These are phyloP conservation scores for Gyromitra esculenta DNA, from an alignment of 2,329 filamentous ascomycete species.

Conservation along the genomic window DNA sequence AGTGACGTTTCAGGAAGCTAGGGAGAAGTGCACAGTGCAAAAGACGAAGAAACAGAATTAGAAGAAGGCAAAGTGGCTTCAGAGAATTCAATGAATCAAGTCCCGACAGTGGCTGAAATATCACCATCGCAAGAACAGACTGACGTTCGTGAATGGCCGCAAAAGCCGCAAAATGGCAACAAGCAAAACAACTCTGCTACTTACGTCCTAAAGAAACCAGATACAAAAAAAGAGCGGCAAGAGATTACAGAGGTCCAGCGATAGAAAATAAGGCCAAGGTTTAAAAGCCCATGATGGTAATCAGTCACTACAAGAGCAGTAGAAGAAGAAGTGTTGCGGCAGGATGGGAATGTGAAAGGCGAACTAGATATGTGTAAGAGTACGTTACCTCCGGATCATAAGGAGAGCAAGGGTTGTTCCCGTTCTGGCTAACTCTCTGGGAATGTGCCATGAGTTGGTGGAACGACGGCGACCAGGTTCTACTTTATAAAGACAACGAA, in stretches of 20 bases:
- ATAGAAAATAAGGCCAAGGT: conserved; percentile 41
- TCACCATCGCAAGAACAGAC: conserved; percentile 40
- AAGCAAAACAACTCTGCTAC: conserved; percentile 44
- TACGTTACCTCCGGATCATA: conserved; percentile 51
- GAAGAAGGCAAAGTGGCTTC: conserved; percentile 29
- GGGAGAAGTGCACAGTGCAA: conserved; percentile 29
- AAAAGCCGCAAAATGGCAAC: conserved; percentile 43
- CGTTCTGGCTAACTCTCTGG: conserved; percentile 47
- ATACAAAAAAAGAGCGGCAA: conserved; percentile 38
- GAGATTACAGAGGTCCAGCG: conserved; percentile 36
- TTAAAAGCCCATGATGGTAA: conserved; percentile 40
- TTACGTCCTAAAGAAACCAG: conserved; percentile 43
- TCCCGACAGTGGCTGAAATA: conserved; percentile 33
- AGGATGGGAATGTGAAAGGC: conserved; percentile 46
- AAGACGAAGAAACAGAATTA: conserved; percentile 23
- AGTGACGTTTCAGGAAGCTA: conserved; percentile 29
- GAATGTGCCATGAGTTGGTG: conserved; percentile 40
- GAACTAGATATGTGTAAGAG: conserved; percentile 51
- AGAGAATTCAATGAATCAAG: conserved; percentile 42
- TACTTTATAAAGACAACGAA: conserved; percentile 26
- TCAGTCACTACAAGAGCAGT: conserved; percentile 41
- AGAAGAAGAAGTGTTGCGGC: conserved; percentile 44
- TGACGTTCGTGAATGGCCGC: conserved; percentile 29
- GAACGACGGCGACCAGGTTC: conserved; percentile 29
- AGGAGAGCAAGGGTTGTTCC: conserved; percentile 51